These are phyloP conservation scores for Gastrolobium bilobum DNA, from an alignment of 306 rosid genomes.

Conservation along the genomic window DNA sequence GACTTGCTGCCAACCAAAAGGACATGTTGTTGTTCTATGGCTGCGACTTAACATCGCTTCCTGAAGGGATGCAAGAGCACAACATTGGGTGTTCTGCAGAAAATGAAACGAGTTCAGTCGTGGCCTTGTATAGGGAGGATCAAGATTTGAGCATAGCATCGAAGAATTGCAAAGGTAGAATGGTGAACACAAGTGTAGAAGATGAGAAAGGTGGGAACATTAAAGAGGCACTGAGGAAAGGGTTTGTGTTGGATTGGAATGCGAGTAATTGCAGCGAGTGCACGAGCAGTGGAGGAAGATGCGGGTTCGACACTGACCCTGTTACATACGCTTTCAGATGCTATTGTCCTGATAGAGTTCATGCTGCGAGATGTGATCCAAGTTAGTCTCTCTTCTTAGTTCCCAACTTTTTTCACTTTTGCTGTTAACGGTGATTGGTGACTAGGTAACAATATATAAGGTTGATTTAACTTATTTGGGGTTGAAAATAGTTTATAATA, in stretches of 20 bases:
- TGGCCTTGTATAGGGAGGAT: conserved; percentile 20
- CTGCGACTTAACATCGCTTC: conserved; percentile 29
- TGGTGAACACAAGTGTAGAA: conserved; percentile 16
- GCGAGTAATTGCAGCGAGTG: conserved; percentile 50
- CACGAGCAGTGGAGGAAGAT: conserved; percentile 44
- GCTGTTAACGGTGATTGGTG: too few relatives aligned
- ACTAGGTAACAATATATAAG: too few relatives aligned
- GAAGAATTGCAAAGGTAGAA: conserved; percentile 20
- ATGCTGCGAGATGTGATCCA: conserved; percentile 1
- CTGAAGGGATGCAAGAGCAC: neutral
- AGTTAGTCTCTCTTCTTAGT: conserved; percentile 45
- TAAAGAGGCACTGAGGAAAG: conserved; percentile 47
- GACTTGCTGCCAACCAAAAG: neutral
- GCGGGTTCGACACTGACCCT: conserved; percentile 53
- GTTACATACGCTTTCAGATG: conserved; percentile 36
- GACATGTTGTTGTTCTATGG: conserved; percentile 32
- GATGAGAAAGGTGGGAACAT: neutral
- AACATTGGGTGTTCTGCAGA: conserved; percentile 38
- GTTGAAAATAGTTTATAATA: too few relatives aligned
- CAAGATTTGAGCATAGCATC: neutral
- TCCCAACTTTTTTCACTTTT: neutral
- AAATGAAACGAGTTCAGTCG: conserved; percentile 34
- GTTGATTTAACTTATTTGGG: too few relatives aligned
- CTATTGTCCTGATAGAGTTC: conserved; percentile 58
- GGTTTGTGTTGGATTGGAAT: conserved; percentile 59